Evolutionary conservation across 768 basidiomycete genomes (phyloP).

Genomic region (Lactarius akahatsu): DNA sequence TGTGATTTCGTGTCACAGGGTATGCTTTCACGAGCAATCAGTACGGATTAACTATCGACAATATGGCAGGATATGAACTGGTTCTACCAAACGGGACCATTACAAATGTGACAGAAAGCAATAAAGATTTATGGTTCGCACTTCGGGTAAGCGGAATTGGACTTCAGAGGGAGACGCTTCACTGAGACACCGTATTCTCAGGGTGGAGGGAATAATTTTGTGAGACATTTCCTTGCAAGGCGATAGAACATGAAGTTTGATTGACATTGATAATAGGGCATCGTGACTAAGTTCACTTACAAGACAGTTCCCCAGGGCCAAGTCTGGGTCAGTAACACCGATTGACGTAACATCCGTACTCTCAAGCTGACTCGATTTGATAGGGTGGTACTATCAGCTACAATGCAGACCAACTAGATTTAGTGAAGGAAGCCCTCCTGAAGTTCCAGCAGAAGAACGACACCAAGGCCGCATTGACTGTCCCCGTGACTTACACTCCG

Average conservation of each 20-base stretch:
- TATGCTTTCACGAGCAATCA: too few species aligned
- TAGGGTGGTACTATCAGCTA: slow-evolving; percentile 8
- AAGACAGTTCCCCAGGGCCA: slow-evolving; percentile 12
- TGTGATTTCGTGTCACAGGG: too few species aligned
- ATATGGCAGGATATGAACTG: slow-evolving; percentile 33
- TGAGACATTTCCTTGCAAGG: not conserved
- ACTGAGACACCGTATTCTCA: not conserved
- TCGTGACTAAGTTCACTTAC: slow-evolving; percentile 6
- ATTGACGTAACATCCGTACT: not conserved
- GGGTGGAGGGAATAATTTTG: slow-evolving; percentile 27
- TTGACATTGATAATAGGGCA: slow-evolving; percentile 3
- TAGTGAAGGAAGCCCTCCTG: not conserved
- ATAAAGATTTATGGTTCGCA: not conserved
- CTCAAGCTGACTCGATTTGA: not conserved
- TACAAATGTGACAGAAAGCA: not conserved
- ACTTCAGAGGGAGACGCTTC: too few species aligned
- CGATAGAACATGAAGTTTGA: too few species aligned
- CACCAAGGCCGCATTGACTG: not conserved
- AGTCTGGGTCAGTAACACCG: not conserved
- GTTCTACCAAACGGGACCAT: slow-evolving; percentile 36
- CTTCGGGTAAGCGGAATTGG: slow-evolving; percentile 15
- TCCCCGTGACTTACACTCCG: not conserved
- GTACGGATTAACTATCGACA: slow-evolving; percentile 30
- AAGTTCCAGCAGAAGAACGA: slow-evolving; percentile 14
- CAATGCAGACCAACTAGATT: not conserved